These are phyloP conservation scores for Microdochium bolleyi DNA, from an alignment of 2,329 filamentous ascomycete species.

Conservation along the genomic window DNA sequence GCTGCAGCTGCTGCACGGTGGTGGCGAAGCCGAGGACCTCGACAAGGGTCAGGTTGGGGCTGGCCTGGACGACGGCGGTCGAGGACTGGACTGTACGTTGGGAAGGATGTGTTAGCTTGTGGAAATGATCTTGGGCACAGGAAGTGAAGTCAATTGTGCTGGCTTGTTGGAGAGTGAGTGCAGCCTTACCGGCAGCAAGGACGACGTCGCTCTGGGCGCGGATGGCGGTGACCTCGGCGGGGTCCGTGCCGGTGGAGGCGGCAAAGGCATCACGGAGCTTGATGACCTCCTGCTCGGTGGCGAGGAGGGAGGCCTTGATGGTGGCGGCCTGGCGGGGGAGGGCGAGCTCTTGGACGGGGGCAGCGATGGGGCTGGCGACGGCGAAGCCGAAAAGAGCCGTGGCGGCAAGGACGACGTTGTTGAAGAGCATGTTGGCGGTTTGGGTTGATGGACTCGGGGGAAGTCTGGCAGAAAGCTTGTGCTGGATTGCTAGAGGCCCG, in stretches of 20 bases:
- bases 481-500: neutral
- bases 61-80: neutral
- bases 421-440: neutral
- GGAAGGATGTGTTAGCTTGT: neutral
- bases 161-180: neutral
- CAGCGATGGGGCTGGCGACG: neutral
- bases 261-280: neutral
- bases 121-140: no score
- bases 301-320: neutral
- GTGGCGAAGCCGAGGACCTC: slow-evolving; percentile 1
- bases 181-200: neutral
- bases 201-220: neutral
- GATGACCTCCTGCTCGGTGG: neutral
- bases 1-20: slow-evolving; percentile 1
- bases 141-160: no score
- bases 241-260: neutral
- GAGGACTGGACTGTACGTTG: neutral
- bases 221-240: neutral
- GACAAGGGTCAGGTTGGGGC: neutral
- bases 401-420: neutral
- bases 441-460: neutral
- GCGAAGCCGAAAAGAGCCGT: neutral
- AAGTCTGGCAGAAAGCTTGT: neutral
- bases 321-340: neutral
- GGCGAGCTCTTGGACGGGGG: neutral